These are phyloP conservation scores for Amyloporia xantha DNA, from an alignment of 768 basidiomycete species.

Conservation along the genomic window DNA sequence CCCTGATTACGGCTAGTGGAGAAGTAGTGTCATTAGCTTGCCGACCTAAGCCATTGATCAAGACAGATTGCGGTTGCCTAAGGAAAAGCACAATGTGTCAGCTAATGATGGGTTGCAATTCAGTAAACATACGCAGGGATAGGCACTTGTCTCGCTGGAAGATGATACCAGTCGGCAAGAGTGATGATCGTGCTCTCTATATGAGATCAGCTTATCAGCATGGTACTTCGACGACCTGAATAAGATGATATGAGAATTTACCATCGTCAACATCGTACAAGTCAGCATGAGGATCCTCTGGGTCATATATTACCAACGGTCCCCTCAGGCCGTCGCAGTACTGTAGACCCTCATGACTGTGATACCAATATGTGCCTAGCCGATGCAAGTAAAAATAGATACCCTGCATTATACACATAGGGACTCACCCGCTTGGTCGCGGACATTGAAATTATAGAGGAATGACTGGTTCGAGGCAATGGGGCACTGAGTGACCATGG, in stretches of 20 bases:
- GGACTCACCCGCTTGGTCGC: constrained; percentile 18
- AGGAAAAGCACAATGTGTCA: background rate
- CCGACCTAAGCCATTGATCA: constrained; percentile 42
- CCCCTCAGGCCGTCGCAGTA: constrained; percentile 38
- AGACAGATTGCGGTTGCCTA: constrained; percentile 29
- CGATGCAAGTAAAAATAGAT: background rate
- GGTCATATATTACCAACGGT: constrained; percentile 24
- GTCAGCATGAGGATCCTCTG: constrained; percentile 20
- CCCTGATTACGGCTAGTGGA: constrained; percentile 24
- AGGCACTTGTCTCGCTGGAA: constrained; percentile 10
- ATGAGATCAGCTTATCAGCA: constrained; percentile 20
- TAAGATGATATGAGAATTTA: background rate
- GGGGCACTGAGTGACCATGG: constrained; percentile 37
- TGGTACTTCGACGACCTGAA: too few relatives aligned
- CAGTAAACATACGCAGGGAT: constrained; percentile 11
- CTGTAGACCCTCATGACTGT: constrained; percentile 34
- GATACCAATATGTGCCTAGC: constrained; percentile 33
- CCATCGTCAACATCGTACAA: constrained; percentile 26
- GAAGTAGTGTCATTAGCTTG: constrained; percentile 25
- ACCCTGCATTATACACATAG: background rate
- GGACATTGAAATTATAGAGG: constrained; percentile 30
- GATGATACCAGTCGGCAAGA: constrained; percentile 38
- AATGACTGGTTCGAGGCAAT: constrained; percentile 30
- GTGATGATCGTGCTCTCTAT: constrained; percentile 41
- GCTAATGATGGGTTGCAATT: constrained; percentile 12